A percentile compares a stretch with the other conserved stretches of the same genome.
These are phyloP conservation scores for Leishmania martiniquensis DNA, from an alignment of 208 protist species.

Conservation along the genomic window DNA sequence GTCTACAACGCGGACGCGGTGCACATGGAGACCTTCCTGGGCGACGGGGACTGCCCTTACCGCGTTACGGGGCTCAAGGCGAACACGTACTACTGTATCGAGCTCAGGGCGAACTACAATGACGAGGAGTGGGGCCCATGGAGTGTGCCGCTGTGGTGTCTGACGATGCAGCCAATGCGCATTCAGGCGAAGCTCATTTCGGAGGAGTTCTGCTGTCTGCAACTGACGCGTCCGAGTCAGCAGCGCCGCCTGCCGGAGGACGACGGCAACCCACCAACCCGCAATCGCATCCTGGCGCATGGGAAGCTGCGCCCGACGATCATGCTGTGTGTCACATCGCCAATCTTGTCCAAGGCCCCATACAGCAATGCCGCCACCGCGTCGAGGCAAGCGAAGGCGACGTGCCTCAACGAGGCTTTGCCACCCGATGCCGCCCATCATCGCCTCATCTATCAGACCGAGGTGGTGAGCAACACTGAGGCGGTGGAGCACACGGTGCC, in stretches of 20 bases:
- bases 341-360: constrained; percentile 60
- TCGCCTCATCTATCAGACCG: constrained; percentile 89
- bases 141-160: constrained; percentile 89
- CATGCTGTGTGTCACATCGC: constrained; percentile 93
- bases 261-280: constrained; percentile 79
- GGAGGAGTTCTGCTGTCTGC: constrained; percentile 87
- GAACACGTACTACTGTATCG: constrained; percentile 93
- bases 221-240: constrained; percentile 67
- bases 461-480: constrained; percentile 64
- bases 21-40: constrained; percentile 85
- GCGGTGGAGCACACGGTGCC: constrained; percentile 79
- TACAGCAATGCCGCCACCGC: constrained; percentile 38
- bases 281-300: constrained; percentile 36
- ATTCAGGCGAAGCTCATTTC: constrained; percentile 90
- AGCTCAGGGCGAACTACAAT: constrained; percentile 94
- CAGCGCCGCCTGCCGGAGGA: constrained; percentile 86
- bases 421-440: constrained; percentile 72
- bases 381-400: constrained; percentile 30
- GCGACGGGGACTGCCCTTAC: constrained; percentile 90
- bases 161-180: constrained; percentile 90
- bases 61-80: constrained; percentile 74
- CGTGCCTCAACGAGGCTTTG: constrained; percentile 63
- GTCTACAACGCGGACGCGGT: constrained; percentile 81
- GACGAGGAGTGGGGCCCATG: constrained; percentile 94
- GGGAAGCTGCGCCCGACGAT: constrained; percentile 78